phyloP scores from a whole-genome alignment of 1,284 basidiomycete species.

The Ceratobasidium sp. region DNA sequence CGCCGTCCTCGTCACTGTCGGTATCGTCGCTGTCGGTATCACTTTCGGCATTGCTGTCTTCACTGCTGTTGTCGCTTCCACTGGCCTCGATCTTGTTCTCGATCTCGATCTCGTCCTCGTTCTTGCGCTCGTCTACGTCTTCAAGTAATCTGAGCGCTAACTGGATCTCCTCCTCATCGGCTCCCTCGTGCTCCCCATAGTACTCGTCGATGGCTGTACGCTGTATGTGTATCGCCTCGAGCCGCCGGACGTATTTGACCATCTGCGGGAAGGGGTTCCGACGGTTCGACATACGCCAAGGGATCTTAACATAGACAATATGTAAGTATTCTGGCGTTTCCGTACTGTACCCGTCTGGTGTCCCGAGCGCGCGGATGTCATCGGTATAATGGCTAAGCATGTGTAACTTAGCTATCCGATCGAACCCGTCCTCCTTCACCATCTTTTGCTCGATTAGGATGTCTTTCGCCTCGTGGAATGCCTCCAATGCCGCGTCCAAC shows the following conservation, averaged over 20 bases:
- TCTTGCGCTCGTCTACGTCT: neutral
- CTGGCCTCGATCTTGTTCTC: neutral
- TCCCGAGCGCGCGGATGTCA: neutral
- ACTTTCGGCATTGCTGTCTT: too few relatives aligned
- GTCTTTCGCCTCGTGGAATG: neutral
- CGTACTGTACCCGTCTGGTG: constrained; percentile 27
- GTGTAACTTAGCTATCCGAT: constrained; percentile 37
- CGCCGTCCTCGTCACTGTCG: too few relatives aligned
- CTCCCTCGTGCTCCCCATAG: constrained; percentile 7
- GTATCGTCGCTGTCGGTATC: too few relatives aligned
- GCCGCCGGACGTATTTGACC: constrained; percentile 18
- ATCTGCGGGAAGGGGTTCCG: constrained; percentile 21
- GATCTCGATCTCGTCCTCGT: neutral
- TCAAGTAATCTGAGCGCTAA: neutral
- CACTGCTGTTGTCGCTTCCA: too few relatives aligned
- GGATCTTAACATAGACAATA: constrained; percentile 2
- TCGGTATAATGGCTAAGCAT: constrained; percentile 24
- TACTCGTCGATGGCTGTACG: neutral
- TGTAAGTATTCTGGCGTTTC: constrained; percentile 41
- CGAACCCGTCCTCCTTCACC: neutral
- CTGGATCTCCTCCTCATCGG: neutral
- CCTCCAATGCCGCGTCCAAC: neutral
- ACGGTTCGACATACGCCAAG: constrained; percentile 1
- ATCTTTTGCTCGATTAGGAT: neutral
- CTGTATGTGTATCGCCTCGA: constrained; percentile 20